Evolutionary conservation across 805 yeast genomes (phyloP), one percentile per base, ranked within the genome.

Genomic region (Clavispora vitiphila): DNA sequence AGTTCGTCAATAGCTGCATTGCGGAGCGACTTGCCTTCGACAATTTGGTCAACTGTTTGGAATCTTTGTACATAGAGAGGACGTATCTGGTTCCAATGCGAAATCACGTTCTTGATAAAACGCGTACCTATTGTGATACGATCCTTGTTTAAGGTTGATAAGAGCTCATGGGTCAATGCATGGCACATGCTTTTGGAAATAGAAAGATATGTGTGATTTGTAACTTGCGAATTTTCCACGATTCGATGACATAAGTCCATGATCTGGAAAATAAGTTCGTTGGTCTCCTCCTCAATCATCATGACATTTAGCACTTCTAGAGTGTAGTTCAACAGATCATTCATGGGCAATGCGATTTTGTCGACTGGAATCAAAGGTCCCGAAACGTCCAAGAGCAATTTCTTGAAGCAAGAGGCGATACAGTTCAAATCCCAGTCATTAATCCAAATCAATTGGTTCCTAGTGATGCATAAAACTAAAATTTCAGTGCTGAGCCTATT

Each of bases 371-470:
- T 61, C 25, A 85, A 63, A 1, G 86, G 80, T 10, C 53, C 49
- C 0, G 82, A 76, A 26, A 81, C 67, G 26, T 72, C 78, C 42
- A 71, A 65, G 26, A 86, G 56, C 50, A 74, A 61, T 38, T 69
- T 57, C 51, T 74, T 74, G 54, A 68, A 68, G 16, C 62, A 59
- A 24, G 76, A 67, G 10, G 77, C 69, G n/a, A 77, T 69, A 39
- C 74, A 69, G 46, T 68, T 67, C 9, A 81, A 66, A 39, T 78
- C 79, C 69, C 78, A 80, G 54, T 80, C 83, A 40, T 68, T 68
- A 27, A 80, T 62, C 61, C 77, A 69, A 23, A 80, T 55, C 24
- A 70, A 51, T 57, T 80, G 86, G 53, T 76, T 73, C 24, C 84
- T 60, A 51, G 68, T 71, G 19, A 78, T 72, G 30, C 81, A 73